Evolutionary conservation across 352 stramenopile genomes (phyloP).

Genomic region (Pythium phragmiticola): DNA sequence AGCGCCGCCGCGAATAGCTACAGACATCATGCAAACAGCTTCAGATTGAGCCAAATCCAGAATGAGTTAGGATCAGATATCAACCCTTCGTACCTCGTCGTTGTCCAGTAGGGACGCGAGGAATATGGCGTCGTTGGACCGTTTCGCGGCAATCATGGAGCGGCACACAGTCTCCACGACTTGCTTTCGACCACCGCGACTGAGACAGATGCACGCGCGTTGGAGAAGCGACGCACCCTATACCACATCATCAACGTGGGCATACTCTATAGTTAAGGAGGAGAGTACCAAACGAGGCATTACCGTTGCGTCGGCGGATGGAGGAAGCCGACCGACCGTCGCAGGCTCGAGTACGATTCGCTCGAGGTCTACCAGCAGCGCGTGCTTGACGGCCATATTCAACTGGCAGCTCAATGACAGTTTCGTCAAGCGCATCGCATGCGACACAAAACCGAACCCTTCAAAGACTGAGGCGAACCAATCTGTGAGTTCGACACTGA

Average conservation of each 20-base stretch:
- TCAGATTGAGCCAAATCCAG: background rate
- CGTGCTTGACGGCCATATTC: constrained; percentile 75
- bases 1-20: constrained; percentile 26
- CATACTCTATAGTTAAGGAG: background rate
- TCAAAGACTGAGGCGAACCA: constrained; percentile 67
- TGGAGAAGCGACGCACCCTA: constrained; percentile 67
- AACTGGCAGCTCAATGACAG: constrained; percentile 45
- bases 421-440: constrained; percentile 39
- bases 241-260: background rate
- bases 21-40: background rate
- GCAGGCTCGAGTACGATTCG: constrained; percentile 27
- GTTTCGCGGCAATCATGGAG: constrained; percentile 23
- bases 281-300: background rate
- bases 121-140: constrained; percentile 49
- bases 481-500: constrained; percentile 40
- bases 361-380: constrained; percentile 37
- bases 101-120: constrained; percentile 49
- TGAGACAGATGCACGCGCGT: constrained; percentile 42
- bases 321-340: constrained; percentile 21
- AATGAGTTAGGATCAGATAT: background rate
- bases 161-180: constrained; percentile 29
- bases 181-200: constrained; percentile 30
- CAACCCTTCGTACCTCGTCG: constrained; percentile 28
- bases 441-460: constrained; percentile 50
- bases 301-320: constrained; percentile 46